These are phyloP conservation scores for Fusarium scirpi DNA, from an alignment of 2,329 filamentous ascomycete genomes.

Conservation along the genomic window DNA sequence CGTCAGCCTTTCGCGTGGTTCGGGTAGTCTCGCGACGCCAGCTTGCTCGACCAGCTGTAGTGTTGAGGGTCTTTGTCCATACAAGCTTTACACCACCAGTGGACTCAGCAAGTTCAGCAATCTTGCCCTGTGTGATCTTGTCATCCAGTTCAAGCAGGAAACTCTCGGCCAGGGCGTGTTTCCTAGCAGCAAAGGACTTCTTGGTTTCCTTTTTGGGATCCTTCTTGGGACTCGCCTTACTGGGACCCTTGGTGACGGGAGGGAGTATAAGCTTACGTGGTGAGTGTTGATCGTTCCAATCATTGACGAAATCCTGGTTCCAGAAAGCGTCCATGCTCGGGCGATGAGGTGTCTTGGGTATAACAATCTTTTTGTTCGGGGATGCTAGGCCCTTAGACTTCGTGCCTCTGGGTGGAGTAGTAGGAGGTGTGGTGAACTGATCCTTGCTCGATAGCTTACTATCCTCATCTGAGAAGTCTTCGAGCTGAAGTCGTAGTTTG, in stretches of 20 bases:
- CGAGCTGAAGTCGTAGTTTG: constrained; percentile 43
- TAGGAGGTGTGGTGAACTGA: constrained; percentile 41
- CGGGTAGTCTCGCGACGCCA: constrained; percentile 73
- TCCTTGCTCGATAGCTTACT: constrained; percentile 9
- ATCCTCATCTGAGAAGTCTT: constrained; percentile 44
- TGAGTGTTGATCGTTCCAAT: constrained; percentile 73
- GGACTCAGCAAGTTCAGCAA: constrained; percentile 67
- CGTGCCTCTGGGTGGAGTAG: constrained; percentile 32
- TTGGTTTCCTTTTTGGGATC: constrained; percentile 57
- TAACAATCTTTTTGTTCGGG: constrained; percentile 51
- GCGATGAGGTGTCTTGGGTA: constrained; percentile 66
- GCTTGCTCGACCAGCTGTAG: constrained; percentile 80
- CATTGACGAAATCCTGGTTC: constrained; percentile 68
- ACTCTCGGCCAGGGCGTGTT: constrained; percentile 69
- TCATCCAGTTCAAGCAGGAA: constrained; percentile 79
- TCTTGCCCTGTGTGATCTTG: constrained; percentile 69
- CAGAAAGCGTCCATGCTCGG: constrained; percentile 70
- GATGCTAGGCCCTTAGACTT: constrained; percentile 45
- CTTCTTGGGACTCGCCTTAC: constrained; percentile 51
- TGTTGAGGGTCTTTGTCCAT: constrained; percentile 84
- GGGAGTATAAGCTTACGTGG: constrained; percentile 58
- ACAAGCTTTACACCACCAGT: constrained; percentile 78
- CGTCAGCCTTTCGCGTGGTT: constrained; percentile 47
- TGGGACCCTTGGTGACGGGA: constrained; percentile 44
- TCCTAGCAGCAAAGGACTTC: constrained; percentile 72